Evolutionary conservation across 768 basidiomycete genomes (phyloP), one percentile per base, ranked within the genome.

Genomic region (Tremella mesenterica): DNA sequence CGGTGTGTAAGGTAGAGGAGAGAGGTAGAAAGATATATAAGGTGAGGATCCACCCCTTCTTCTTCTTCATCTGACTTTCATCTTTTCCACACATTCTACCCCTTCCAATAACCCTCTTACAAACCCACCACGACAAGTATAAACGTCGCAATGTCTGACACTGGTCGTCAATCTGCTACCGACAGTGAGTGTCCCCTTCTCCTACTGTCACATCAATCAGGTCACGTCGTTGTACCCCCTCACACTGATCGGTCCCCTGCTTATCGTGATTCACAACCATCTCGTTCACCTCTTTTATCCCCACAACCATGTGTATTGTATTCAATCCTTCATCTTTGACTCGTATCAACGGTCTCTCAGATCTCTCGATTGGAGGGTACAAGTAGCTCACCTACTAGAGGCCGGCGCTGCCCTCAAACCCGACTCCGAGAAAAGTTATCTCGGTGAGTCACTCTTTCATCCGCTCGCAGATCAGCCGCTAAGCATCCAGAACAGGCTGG

Each of bases 81-180:
- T 30, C 30, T 49, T 44, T 33, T 16, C 44, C 8, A 50, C 48
- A 16, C 30, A 33, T 51, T 41, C 34, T 36, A 12, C 12, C 41
- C 8, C 41, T 20, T 43, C 41, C 41, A 43, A 43, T n/a, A n/a
- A n/a, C n/a, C n/a, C n/a, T n/a, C n/a, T n/a, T n/a, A n/a, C n/a
- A 48, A 9, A n/a, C n/a, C n/a, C n/a, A n/a, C n/a, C n/a, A n/a
- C n/a, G n/a, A n/a, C n/a, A n/a, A n/a, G n/a, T n/a, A n/a, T n/a
- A n/a, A n/a, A n/a, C n/a, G n/a, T 54, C 55, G 53, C 48, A 56
- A 53, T 72, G 71, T 72, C 71, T 58, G 71, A 72, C 65, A 63
- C 60, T 48, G 69, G 65, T 25, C 59, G 71, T 53, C 67, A 72
- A 69, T 70, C 69, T 44, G 57, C 70, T 52, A 61, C 58, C 36